Evolutionary conservation across 129 eudicot species (phyloP).

Genomic region (Flaveria trinervia): DNA sequence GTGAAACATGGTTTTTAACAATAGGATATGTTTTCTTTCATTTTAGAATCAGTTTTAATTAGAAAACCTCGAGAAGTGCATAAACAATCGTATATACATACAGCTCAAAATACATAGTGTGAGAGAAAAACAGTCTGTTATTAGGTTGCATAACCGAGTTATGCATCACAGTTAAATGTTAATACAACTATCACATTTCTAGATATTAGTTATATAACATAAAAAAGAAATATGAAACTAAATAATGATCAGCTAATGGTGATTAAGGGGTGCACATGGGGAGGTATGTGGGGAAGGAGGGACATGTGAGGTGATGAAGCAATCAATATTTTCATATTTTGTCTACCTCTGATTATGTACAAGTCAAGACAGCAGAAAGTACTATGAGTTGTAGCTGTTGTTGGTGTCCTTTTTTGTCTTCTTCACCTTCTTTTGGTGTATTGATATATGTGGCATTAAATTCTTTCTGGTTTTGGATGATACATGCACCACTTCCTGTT

Average conservation of each 20-base stretch:
- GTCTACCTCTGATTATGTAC: constrained; percentile 34
- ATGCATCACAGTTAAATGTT: no score
- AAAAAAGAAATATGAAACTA: not conserved
- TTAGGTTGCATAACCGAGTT: no score
- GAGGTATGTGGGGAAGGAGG: constrained; percentile 20
- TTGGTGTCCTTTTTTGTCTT: constrained; percentile 30
- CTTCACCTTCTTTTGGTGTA: not conserved
- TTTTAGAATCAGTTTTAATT: not conserved
- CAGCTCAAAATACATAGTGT: not conserved
- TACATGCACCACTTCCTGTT: constrained; percentile 24
- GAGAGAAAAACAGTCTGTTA: not conserved
- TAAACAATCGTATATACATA: not conserved
- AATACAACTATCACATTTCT: no score
- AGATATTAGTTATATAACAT: no score
- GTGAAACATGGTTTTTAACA: not conserved
- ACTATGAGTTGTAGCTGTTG: constrained; percentile 29
- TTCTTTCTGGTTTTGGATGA: constrained; percentile 26
- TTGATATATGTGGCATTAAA: constrained; percentile 32
- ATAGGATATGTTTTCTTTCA: not conserved
- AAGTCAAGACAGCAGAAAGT: constrained; percentile 31
- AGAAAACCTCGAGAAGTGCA: not conserved
- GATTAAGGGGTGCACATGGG: constrained; percentile 36
- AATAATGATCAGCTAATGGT: not conserved
- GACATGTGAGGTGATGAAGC: constrained; percentile 45
- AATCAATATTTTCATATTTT: constrained; percentile 44